Conservation (phyloP, 345 rosid species). For the Brassica cretica region DNA sequence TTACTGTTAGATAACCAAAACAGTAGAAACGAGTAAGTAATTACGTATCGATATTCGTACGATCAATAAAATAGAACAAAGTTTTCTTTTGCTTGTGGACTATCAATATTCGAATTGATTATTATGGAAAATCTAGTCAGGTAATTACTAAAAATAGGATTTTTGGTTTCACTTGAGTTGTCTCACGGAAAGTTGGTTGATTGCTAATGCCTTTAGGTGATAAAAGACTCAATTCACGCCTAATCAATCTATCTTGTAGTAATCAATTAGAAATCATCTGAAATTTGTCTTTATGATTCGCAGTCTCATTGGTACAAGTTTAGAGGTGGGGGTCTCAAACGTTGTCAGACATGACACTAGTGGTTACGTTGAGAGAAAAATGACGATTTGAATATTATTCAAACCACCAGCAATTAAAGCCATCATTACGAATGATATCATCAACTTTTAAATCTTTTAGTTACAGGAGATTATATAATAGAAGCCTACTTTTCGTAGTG, state of each 20-base stretch:
- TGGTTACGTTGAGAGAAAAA: conserved; percentile 15
- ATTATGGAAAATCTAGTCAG: not conserved
- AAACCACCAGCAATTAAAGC: not conserved
- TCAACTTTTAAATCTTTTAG: not conserved
- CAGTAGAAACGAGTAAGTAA: not conserved
- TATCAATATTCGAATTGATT: not conserved
- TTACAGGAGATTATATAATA: not conserved
- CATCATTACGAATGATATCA: conserved; percentile 17
- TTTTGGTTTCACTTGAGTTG: conserved; percentile 15
- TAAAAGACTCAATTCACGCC: not conserved
- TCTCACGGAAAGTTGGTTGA: conserved; percentile 28
- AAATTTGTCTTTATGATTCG: conserved; percentile 13
- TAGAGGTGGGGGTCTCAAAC: conserved; percentile 19
- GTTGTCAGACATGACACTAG: conserved; percentile 16
- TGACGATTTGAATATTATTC: not conserved
- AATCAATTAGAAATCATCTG: not conserved
- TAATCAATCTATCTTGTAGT: not conserved
- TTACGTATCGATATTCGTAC: not conserved
- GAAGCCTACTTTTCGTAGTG: conserved; percentile 1
- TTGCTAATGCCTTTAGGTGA: conserved; percentile 16
- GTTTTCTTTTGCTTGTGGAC: not conserved
- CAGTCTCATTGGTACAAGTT: conserved; percentile 4
- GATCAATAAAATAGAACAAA: not conserved
- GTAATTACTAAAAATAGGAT: conserved; percentile 8
- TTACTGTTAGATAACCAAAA: not conserved